Base-by-base conservation (phyloP, 2,329 filamentous ascomycete genomes). In the Dichotomopilus funicola region DNA sequence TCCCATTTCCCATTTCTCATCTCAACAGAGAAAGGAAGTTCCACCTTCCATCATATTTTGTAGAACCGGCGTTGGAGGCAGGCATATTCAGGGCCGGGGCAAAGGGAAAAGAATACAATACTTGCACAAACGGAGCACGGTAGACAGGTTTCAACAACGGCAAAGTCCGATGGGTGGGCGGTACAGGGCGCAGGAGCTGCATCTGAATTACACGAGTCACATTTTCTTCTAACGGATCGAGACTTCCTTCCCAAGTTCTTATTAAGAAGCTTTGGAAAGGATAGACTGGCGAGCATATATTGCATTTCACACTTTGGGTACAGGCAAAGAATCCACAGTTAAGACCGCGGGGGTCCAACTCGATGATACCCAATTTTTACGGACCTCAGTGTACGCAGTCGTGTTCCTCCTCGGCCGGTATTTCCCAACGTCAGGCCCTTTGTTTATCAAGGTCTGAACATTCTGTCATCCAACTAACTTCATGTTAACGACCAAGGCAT, bases 111-210 rank as follows among this genome's bases (percentile, higher is more conserved):
- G 41, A 27, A 27, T 27, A 27, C 19, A 27, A 53, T 46, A 54
- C 57, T 56, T 47, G 49, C 49, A 55, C 49, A 27, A 27, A 27
- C 19, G 19, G 19, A 27, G 51, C 45, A 57, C 40, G 40, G 52
- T 59, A 57, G 53, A 57, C 51, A 56, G 61, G 65, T 68, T 68
- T 68, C 65, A 68, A 68, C 66, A 68, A 68, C 66, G 56, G 60
- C 36, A 43, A 52, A 48, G 47, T 52, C 45, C 50, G 11, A 6
- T 3, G 19, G 19, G 8, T 3, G 19, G 19, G 8, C 12, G 36
- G 36, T 27, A 27, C 36, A 7, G 38, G 46, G 37, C 36, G 19
- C 19, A 44, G 27, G 49, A 44, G 33, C 8, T 34, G 43, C n/a
- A 36, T 34, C 40, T 10, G 45, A 46, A 31, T 9, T 43, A 8